Base-by-base conservation (phyloP, 2,329 filamentous ascomycete species). In the Claviceps sorghi region DNA sequence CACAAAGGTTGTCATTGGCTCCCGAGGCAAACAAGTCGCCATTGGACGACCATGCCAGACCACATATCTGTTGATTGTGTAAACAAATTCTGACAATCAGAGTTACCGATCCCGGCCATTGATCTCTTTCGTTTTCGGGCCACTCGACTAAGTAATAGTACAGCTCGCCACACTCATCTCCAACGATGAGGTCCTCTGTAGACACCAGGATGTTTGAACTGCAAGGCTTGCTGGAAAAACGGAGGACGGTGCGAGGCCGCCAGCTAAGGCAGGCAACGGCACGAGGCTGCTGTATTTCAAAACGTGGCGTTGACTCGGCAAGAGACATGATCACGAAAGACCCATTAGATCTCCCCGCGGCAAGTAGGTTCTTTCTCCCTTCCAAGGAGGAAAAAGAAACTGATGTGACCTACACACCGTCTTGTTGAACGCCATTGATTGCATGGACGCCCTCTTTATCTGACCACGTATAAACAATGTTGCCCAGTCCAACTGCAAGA, bases 81-180 rank as follows among this genome's bases (percentile, higher is more conserved):
- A 88, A 80, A 34, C 76, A 76, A 59, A 97, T 83, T 57, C 83
- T 82, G 22, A 85, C 83, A 50, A 95, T 71, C 26, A 96, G 72
- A 1, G 79, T 87, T 72, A 95, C 83, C 36, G 82, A 77, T 15
- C 90, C 89, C 32, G 80, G 76, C 87, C 88, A 95, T 49, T 77
- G 78, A 62, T 84, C 79, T 6, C 71, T 70, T 51, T 70, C 67
- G 8, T 87, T 74, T 60, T 86, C 82, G 4, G 82, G 79, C 90
- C 91, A 97, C 65, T 97, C 90, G 9, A 98, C 74, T 1, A 84
- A 79, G 68, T 96, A 98, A 63, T 94, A 89, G 67, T 88, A 93
- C 3, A 97, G 72, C 53, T 83, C 82, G 0, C 93, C 93, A 34
- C 73, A 67, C 61, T 96, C 88, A 56, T 96, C 89, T 0, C 91